Evolutionary conservation across 1,284 basidiomycete genomes (phyloP), one percentile per base, ranked within the genome.

Genomic region (Amylostereum areolatum): DNA sequence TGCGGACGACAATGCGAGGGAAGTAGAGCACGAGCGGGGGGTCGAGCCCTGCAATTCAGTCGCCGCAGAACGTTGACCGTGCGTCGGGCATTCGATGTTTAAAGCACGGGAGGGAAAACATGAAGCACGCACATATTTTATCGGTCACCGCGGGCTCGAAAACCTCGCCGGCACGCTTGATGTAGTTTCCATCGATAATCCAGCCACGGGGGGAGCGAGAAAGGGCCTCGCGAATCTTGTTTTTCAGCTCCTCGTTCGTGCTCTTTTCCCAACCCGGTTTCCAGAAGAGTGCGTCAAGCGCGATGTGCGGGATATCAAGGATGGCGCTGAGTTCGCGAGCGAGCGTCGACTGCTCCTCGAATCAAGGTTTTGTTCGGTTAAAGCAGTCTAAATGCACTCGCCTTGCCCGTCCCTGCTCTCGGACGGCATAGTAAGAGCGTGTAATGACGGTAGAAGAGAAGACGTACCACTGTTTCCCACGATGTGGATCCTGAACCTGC

Each of bases 21-120:
- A 85, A 72, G 63, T 82, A 84, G 12, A 77, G 62, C 6, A 64
- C 28, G 41, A 85, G 66, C 7, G 83, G 83, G 12, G 81, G 80
- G 57, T 84, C 80, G 25, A 85, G 66, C 83, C 81, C 81, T 84
- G 18, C 18, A 18, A 18, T 18, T 18, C 18, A 18, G 50, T 35
- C 33, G 24, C 27, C 36, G 39, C 2, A 27, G 32, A 29, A 31
- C 24, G 31, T 28, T n/a, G n/a, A n/a, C n/a, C n/a, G n/a, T n/a
- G n/a, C n/a, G n/a, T n/a, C n/a, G n/a, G n/a, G n/a, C n/a, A n/a
- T 9, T 2, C 36, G 27, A 34, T 45, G 33, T 35, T 48, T 25
- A 29, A 10, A 29, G 10, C 9, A 29, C 8, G 29, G 37, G 25
- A 46, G n/a, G 12, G 30, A 28, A 29, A 37, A 39, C 24, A 34